Base-by-base conservation (phyloP, 805 yeast species). In the Starmerella sirachaensis region DNA sequence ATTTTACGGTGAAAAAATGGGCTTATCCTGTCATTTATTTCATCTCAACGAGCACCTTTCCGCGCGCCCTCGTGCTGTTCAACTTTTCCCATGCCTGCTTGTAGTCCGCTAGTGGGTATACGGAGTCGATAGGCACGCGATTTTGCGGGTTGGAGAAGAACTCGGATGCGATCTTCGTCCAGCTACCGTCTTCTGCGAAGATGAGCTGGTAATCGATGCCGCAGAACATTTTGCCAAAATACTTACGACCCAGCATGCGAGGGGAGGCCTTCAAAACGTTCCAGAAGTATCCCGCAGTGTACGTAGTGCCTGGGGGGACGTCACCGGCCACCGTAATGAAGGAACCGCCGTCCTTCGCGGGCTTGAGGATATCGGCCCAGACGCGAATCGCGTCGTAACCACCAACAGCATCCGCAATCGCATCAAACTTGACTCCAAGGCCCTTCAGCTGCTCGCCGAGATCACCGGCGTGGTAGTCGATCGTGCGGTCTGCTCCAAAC, bases 341-440 rank as follows among this genome's bases (percentile, higher is more conserved):
- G 22, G 63, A 60, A 6, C 75, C 66, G 10, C 72, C 68, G 33
- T 65, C 64, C 18, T 56, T 44, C 34, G 60, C 61, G 25, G 70
- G 65, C 47, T 70, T 69, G 45, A 79, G 57, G 19, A 64, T 60
- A 31, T 60, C 46, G 6, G 58, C 49, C 37, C 69, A 61, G n/a
- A 64, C 54, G 5, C 62, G 54, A 37, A 73, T 61, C 17, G 76
- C 65, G 16, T 68, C 71, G 22, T 54, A 54, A 38, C 70, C 71
- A 27, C 93, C 86, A 35, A 70, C 72, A 38, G 76, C 65, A 59
- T 82, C 93, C 25, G 74, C 53, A 30, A 80, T 69, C 13, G 70
- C 53, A 51, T 78, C 83, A 49, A 74, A 80, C 40, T 44, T 42
- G 28, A 11, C 13, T 18, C 34, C 39, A 3, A 10, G n/a, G n/a